Base-by-base conservation (phyloP, 202 grass and related monocot species). In the Cymbopogon flexuosus region DNA sequence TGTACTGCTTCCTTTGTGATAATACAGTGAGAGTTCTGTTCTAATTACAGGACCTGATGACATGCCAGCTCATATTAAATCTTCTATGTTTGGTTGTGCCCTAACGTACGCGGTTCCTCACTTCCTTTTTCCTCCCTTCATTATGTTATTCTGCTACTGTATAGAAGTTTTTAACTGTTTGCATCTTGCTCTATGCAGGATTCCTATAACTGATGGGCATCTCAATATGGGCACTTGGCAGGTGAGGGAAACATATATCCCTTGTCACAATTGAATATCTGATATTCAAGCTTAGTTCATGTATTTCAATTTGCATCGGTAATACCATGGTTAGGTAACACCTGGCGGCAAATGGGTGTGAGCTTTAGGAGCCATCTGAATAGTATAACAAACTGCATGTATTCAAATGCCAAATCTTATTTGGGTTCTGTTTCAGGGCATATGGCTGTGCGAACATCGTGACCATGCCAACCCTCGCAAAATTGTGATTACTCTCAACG, bases 31-130 rank as follows among this genome's bases (percentile, higher is more conserved):
- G 39, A n/a, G 6, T 82, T 75, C 1, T 31, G 71, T 77, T 84
- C 59, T 83, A 73, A 85, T 81, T 89, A 73, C 86, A 98, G 95
- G 92, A 85, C 92, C 95, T 85, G 95, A 98, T 85, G 95, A 95
- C 63, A 98, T 98, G 96, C 92, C 96, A 23, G 96, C 96, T 43
- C 96, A 98, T 91, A 98, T 98, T 51, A 98, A 98, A 79, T 95
- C 95, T 18, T 98, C 95, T 41, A 98, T 98, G 92, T 98, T 98
- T 89, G 95, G 95, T 59, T 98, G 95, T 81, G 59, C 90, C n/a
- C 63, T 98, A 56, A 95, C 88, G 92, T 98, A 93, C 61, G 92
- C 79, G 19, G 62, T 85, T 34, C 12, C 61, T 81, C 36, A 45
- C 60, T 66, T 41, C 2, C 14, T 72, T 18, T 72, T 69, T 40